Conservation (phyloP, 169 alveolate genomes). For the Theileria equi region DNA sequence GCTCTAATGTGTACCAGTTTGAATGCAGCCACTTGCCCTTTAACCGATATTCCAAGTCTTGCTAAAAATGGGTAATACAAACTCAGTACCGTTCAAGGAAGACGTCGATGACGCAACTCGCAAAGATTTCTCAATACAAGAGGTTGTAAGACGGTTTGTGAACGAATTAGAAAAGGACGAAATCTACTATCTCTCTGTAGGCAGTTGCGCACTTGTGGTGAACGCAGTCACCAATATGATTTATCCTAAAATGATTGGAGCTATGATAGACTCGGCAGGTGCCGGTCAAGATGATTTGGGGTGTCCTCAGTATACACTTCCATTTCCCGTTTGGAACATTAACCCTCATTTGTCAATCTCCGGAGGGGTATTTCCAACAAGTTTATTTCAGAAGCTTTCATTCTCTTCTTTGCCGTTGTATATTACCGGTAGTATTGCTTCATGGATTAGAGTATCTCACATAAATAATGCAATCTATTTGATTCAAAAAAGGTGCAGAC, state of each 20-base stretch:
- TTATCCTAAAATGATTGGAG: constrained; percentile 54
- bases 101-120: background rate
- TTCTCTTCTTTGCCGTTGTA: constrained; percentile 46
- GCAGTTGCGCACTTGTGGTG: constrained; percentile 35
- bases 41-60: too few species aligned
- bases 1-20: too few species aligned
- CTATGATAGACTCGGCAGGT: constrained; percentile 49
- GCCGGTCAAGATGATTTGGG: constrained; percentile 5
- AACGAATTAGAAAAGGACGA: constrained; percentile 48
- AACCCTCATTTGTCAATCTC: background rate
- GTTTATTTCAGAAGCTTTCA: constrained; percentile 33
- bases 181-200: constrained; percentile 13
- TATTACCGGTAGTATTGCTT: constrained; percentile 42
- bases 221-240: constrained; percentile 53
- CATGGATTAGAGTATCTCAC: constrained; percentile 49
- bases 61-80: constrained; percentile 12
- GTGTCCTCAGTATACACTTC: background rate
- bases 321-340: constrained; percentile 5
- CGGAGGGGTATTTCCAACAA: constrained; percentile 11
- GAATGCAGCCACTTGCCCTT: too few species aligned
- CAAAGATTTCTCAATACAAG: constrained; percentile 1
- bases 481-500: constrained; percentile 58
- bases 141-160: constrained; percentile 19
- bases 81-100: background rate
- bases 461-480: constrained; percentile 41